A percentile compares a stretch with the other conserved stretches of the same genome.
These are phyloP conservation scores for Guillardia theta DNA, from an alignment of 78 protist genomes.

Conservation along the genomic window DNA sequence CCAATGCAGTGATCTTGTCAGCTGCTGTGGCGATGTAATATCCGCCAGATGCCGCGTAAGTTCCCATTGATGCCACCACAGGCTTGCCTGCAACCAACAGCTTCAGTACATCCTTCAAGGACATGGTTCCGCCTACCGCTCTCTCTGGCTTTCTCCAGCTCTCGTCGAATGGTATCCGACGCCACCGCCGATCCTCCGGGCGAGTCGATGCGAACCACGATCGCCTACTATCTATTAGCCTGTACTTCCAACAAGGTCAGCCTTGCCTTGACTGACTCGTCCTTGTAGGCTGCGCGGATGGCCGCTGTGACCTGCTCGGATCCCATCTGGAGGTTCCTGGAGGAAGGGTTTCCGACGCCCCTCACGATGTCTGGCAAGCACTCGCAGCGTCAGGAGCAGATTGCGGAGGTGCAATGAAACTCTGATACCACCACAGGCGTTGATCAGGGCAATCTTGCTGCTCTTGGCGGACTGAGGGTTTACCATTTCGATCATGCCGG, in stretches of 20 bases:
- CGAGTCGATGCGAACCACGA: constrained; percentile 27
- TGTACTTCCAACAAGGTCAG: background rate
- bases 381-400: background rate
- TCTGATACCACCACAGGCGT: background rate
- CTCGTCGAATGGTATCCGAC: constrained; percentile 16
- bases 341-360: too few relatives aligned
- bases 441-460: background rate
- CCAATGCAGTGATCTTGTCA: background rate
- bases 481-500: too few relatives aligned
- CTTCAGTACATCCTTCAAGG: too few relatives aligned
- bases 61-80: background rate
- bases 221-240: background rate
- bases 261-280: background rate
- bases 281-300: background rate
- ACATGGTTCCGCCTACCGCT: too few relatives aligned
- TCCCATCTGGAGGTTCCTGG: too few relatives aligned
- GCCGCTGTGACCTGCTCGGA: background rate
- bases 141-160: background rate
- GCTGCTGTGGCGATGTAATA: constrained; percentile 41
- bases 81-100: background rate
- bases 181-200: constrained; percentile 27
- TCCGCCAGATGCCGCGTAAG: background rate
- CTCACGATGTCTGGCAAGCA: background rate
- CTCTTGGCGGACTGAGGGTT: background rate
- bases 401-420: background rate